These are phyloP conservation scores for Oryza glaberrima DNA, from an alignment of 176 grass and related monocot genomes.

Conservation along the genomic window DNA sequence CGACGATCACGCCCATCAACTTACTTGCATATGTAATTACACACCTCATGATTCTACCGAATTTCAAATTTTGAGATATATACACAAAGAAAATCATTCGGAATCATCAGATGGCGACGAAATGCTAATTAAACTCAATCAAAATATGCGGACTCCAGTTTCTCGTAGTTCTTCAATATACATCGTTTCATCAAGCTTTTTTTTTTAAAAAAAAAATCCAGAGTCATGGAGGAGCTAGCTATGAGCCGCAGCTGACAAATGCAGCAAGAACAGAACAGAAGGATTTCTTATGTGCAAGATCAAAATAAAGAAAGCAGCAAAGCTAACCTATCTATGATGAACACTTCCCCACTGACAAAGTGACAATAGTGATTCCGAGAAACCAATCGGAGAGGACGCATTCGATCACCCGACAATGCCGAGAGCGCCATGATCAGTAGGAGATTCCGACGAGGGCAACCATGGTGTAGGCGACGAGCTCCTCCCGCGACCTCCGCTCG, in stretches of 20 bases:
- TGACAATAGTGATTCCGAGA: not conserved
- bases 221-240: not conserved
- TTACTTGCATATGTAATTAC: too few relatives aligned
- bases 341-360: not conserved
- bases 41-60: not conserved
- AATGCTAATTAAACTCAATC: not conserved
- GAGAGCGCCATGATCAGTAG: not conserved
- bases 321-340: not conserved
- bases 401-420: not conserved
- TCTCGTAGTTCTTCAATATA: not conserved
- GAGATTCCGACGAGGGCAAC: constrained; percentile 42
- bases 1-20: not conserved
- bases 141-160: not conserved
- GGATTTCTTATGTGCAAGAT: not conserved
- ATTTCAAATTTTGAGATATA: not conserved
- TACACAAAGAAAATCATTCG: not conserved
- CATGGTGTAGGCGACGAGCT: constrained; percentile 24
- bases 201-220: not conserved
- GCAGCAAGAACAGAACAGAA: not conserved
- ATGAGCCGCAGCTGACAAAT: not conserved
- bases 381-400: not conserved
- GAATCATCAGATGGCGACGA: not conserved
- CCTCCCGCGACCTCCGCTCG: not conserved
- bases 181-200: not conserved
- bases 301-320: not conserved